These are phyloP conservation scores for Boletus semigastroideus DNA, from an alignment of 1,284 basidiomycete species.

Conservation along the genomic window DNA sequence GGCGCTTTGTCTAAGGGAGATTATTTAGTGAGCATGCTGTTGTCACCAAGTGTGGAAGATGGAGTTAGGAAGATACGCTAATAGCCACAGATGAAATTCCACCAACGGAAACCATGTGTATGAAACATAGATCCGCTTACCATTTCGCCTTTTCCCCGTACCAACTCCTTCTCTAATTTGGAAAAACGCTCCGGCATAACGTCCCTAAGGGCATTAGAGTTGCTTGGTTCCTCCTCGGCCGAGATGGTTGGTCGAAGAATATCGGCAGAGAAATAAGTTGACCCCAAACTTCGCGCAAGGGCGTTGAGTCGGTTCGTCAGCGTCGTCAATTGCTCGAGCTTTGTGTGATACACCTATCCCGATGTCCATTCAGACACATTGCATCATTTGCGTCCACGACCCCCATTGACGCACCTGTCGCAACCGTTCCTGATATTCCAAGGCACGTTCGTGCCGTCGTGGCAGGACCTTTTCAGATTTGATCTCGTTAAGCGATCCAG, in stretches of 20 bases:
- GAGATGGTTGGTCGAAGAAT: slow-evolving; percentile 49
- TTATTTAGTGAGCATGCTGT: slow-evolving; percentile 3
- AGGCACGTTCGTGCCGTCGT: slow-evolving; percentile 60
- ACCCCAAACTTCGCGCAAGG: slow-evolving; percentile 55
- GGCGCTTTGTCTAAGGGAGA: slow-evolving; percentile 56
- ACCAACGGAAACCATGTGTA: background rate
- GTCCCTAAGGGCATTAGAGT: slow-evolving; percentile 52
- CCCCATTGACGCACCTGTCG: slow-evolving; percentile 55
- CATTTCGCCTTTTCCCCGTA: slow-evolving; percentile 76
- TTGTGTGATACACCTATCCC: slow-evolving; percentile 69
- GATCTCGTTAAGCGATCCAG: slow-evolving; percentile 57
- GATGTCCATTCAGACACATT: background rate
- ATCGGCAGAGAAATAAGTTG: slow-evolving; percentile 58
- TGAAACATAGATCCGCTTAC: slow-evolving; percentile 42
- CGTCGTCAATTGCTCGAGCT: slow-evolving; percentile 71
- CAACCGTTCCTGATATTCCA: slow-evolving; percentile 69
- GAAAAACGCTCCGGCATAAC: slow-evolving; percentile 77
- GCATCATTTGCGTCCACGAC: background rate
- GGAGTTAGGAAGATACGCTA: background rate
- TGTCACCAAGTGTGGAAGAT: background rate
- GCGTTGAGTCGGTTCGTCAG: slow-evolving; percentile 60
- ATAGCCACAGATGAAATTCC: background rate
- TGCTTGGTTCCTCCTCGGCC: slow-evolving; percentile 41
- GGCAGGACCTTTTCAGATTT: slow-evolving; percentile 61
- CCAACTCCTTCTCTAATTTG: slow-evolving; percentile 76